These are phyloP conservation scores for Dendrobium chrysotoxum DNA, from an alignment of 106 monocot genomes.

Conservation along the genomic window DNA sequence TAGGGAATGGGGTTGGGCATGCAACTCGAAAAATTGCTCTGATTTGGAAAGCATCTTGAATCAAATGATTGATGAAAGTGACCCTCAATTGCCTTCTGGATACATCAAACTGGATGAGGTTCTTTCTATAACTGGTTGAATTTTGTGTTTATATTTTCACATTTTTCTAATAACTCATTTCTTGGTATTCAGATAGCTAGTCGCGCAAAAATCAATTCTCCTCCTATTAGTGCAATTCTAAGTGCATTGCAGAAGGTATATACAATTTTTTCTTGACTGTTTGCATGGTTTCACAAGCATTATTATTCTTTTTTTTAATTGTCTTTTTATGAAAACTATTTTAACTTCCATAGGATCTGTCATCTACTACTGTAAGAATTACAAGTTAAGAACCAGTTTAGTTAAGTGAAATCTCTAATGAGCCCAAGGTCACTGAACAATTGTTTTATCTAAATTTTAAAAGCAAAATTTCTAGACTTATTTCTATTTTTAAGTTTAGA, in stretches of 20 bases:
- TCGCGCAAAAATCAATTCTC: conserved; percentile 74
- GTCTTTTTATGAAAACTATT: neutral
- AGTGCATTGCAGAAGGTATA: conserved; percentile 49
- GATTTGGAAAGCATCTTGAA: conserved; percentile 64
- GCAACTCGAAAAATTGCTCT: conserved; percentile 22
- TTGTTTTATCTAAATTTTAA: too few species aligned
- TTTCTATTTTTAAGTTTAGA: too few species aligned
- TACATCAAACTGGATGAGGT: conserved; percentile 96
- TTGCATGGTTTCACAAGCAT: neutral
- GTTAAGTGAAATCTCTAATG: too few species aligned
- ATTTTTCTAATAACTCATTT: neutral
- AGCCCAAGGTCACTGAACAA: too few species aligned
- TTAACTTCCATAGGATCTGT: too few species aligned
- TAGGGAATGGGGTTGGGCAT: conserved; percentile 74
- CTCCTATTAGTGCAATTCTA: conserved; percentile 53
- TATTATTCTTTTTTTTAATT: neutral
- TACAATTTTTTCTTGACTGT: neutral
- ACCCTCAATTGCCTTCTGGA: conserved; percentile 66
- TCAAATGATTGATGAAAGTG: conserved; percentile 77
- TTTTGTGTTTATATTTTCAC: neutral
- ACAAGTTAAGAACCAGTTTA: too few species aligned
- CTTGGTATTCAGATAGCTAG: conserved; percentile 54
- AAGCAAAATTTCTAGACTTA: too few species aligned
- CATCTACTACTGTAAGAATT: too few species aligned
- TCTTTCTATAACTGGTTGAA: neutral